Evolutionary conservation across 164 flowering plant genomes (phyloP).

Genomic region (Vitis riparia): DNA sequence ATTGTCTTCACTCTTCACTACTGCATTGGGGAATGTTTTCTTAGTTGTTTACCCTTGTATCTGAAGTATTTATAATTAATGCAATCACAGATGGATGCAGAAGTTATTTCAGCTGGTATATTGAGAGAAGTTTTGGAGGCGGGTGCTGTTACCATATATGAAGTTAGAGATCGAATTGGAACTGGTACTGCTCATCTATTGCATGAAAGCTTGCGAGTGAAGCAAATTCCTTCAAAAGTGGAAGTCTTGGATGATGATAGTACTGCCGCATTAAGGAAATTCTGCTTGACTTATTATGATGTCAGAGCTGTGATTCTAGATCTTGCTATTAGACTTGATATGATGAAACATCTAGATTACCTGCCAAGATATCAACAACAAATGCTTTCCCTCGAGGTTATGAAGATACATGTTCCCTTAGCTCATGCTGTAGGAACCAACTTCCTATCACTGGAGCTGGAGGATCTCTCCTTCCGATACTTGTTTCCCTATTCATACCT

Average conservation of each 20-base stretch:
- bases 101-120: constrained; percentile 83
- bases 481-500: constrained; percentile 84
- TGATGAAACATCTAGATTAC: constrained; percentile 74
- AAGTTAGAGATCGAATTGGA: constrained; percentile 61
- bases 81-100: constrained; percentile 87
- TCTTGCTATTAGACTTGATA: constrained; percentile 73
- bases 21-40: too few species aligned
- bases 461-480: constrained; percentile 79
- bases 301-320: constrained; percentile 75
- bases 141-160: constrained; percentile 47
- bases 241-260: constrained; percentile 68
- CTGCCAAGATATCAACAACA: constrained; percentile 81
- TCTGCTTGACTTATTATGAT: constrained; percentile 80
- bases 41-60: too few species aligned
- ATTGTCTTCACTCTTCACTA: too few species aligned
- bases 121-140: constrained; percentile 65
- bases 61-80: neutral
- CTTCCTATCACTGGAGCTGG: constrained; percentile 65
- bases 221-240: constrained; percentile 50
- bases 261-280: constrained; percentile 70
- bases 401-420: constrained; percentile 81
- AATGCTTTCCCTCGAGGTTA: constrained; percentile 62
- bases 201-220: constrained; percentile 72
- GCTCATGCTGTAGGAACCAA: constrained; percentile 80
- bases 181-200: constrained; percentile 68